phyloP scores from a whole-genome alignment of 768 basidiomycete species.

The Mrakia frigida region DNA sequence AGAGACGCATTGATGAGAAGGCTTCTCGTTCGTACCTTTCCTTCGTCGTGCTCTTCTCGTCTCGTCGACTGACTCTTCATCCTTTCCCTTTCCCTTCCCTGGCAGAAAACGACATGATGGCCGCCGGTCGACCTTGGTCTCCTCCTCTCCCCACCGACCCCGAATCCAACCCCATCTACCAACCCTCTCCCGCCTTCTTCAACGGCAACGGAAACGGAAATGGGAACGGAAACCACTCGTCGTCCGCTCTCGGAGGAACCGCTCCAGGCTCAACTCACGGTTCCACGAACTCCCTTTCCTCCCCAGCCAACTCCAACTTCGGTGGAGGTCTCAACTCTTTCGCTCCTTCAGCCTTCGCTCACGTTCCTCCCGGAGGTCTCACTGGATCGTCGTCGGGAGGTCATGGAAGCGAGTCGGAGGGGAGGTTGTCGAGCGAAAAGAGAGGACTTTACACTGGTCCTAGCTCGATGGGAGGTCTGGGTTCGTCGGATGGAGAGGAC shows the following conservation, averaged over 20 bases:
- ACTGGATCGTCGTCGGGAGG: background rate
- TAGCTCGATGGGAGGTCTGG: background rate
- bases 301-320: background rate
- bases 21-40: background rate
- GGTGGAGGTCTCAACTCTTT: background rate
- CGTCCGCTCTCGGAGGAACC: background rate
- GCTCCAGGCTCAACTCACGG: background rate
- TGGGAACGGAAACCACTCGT: background rate
- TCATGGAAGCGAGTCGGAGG: conserved; percentile 5
- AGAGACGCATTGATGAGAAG: conserved; percentile 22
- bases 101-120: conserved; percentile 20
- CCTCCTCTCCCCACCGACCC: conserved; percentile 30
- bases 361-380: conserved; percentile 23
- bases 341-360: conserved; percentile 24
- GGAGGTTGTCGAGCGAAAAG: conserved; percentile 24
- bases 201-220: conserved; percentile 4
- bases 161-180: conserved; percentile 15
- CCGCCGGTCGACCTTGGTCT: conserved; percentile 27
- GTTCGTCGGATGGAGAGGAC: background rate
- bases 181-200: conserved; percentile 13
- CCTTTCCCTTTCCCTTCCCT: no score
- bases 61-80: background rate
- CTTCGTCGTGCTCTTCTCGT: background rate
- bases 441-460: background rate
- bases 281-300: conserved; percentile 2